A percentile compares a stretch with the other conserved stretches of the same genome.
Evolutionary conservation across 139 green algal species (phyloP).

Genomic region (Diplosphaera chodatii): DNA sequence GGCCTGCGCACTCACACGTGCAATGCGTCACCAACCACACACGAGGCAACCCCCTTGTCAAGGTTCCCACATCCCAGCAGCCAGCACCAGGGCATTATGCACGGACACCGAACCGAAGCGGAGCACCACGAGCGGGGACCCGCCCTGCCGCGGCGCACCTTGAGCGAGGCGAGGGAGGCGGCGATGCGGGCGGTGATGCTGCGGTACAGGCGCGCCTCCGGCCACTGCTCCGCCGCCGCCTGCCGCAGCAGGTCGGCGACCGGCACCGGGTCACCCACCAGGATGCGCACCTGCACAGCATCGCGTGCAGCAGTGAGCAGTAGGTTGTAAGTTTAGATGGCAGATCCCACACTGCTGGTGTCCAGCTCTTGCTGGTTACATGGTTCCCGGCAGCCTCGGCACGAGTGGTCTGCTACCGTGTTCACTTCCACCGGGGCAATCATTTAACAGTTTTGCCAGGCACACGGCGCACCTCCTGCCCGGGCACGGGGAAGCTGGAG

Average conservation of each 20-base stretch:
- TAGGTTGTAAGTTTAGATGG: no score
- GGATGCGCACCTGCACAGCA: slow-evolving; percentile 45
- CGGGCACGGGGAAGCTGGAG: slow-evolving; percentile 44
- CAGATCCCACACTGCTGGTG: no score
- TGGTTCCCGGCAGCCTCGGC: not conserved
- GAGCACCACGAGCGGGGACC: not conserved
- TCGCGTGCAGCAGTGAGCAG: no score
- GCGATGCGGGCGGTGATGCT: slow-evolving; percentile 39
- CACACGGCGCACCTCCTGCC: slow-evolving; percentile 30
- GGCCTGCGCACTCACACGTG: not conserved
- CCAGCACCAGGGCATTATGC: no score
- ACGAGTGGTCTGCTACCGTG: no score
- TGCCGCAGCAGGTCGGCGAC: slow-evolving; percentile 43
- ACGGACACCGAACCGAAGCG: not conserved
- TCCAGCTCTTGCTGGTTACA: no score
- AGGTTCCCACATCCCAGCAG: no score
- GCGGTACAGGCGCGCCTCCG: slow-evolving; percentile 37
- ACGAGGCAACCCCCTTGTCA: no score
- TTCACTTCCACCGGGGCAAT: no score
- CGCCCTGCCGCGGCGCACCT: slow-evolving; percentile 3
- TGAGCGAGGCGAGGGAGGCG: slow-evolving; percentile 20
- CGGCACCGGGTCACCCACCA: slow-evolving; percentile 65
- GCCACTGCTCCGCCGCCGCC: slow-evolving; percentile 29
- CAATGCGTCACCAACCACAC: no score
- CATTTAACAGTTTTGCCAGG: no score